Evolutionary conservation across 257 asterid genomes (phyloP).

Genomic region (Solanum okadae): DNA sequence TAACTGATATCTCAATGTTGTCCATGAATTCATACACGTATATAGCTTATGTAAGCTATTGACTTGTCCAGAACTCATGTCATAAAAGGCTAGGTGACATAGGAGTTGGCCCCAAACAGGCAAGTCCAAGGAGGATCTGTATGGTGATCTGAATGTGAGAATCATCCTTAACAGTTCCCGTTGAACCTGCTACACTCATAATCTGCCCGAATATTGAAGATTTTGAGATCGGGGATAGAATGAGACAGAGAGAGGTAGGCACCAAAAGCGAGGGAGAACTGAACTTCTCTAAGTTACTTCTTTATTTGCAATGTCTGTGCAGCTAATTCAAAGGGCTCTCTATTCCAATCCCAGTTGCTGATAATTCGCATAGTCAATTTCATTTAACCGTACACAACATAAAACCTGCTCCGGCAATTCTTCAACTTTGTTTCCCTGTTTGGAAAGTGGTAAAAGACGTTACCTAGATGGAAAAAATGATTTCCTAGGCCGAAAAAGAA

Average conservation of each 20-base stretch:
- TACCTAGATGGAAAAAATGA: neutral
- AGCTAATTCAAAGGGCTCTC: slow-evolving; percentile 31
- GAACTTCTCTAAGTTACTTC: neutral
- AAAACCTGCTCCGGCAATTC: slow-evolving; percentile 93
- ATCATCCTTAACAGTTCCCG: neutral
- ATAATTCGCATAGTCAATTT: slow-evolving; percentile 73
- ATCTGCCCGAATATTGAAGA: neutral
- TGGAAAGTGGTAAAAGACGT: slow-evolving; percentile 1
- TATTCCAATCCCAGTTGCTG: slow-evolving; percentile 46
- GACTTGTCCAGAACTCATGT: neutral
- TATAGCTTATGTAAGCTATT: neutral
- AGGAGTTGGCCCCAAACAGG: neutral
- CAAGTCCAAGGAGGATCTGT: neutral
- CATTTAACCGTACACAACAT: slow-evolving; percentile 79
- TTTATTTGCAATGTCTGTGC: slow-evolving; percentile 5
- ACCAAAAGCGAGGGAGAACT: neutral
- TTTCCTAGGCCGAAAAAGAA: neutral
- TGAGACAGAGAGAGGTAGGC: neutral
- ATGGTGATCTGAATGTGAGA: neutral
- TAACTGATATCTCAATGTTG: neutral
- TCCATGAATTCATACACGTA: neutral
- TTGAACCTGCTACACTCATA: neutral
- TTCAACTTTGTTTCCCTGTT: slow-evolving; percentile 86
- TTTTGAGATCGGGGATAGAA: neutral
- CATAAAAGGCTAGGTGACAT: neutral